Conservation (phyloP, 2,329 filamentous ascomycete genomes). For the Aspergillus fructus region DNA sequence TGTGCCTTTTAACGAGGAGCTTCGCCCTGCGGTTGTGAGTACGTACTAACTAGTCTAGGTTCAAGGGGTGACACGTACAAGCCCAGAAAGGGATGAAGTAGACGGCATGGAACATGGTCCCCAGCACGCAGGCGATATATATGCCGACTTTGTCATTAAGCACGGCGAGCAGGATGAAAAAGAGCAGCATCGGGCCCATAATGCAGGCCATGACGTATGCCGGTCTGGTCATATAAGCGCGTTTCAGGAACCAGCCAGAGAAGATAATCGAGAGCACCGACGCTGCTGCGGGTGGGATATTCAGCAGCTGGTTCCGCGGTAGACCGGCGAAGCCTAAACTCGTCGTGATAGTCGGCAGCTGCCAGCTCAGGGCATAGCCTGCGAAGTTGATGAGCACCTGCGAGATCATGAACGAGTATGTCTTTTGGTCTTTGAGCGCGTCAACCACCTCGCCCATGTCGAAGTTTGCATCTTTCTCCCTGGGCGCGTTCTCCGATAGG, state of each 20-base stretch:
- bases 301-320: conserved; percentile 15
- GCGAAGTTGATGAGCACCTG: conserved; percentile 16
- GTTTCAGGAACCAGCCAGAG: conserved; percentile 14
- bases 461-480: conserved; percentile 9
- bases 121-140: conserved; percentile 14
- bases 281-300: conserved; percentile 11
- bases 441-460: conserved; percentile 10
- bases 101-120: conserved; percentile 15
- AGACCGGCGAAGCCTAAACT: conserved; percentile 15
- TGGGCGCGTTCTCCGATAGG: conserved; percentile 13
- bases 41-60: not conserved
- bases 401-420: conserved; percentile 16
- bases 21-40: not conserved
- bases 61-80: conserved; percentile 4
- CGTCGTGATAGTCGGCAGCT: conserved; percentile 16
- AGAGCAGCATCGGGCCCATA: conserved; percentile 14
- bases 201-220: conserved; percentile 12
- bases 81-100: conserved; percentile 19
- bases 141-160: conserved; percentile 9
- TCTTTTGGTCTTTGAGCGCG: conserved; percentile 11
- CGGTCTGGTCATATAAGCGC: conserved; percentile 12
- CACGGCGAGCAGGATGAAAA: conserved; percentile 10
- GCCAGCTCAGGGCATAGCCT: conserved; percentile 15
- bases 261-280: conserved; percentile 14
- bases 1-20: conserved; percentile 10